These are phyloP conservation scores for Ascochyta pisi DNA, from an alignment of 2,329 filamentous ascomycete species.

Conservation along the genomic window DNA sequence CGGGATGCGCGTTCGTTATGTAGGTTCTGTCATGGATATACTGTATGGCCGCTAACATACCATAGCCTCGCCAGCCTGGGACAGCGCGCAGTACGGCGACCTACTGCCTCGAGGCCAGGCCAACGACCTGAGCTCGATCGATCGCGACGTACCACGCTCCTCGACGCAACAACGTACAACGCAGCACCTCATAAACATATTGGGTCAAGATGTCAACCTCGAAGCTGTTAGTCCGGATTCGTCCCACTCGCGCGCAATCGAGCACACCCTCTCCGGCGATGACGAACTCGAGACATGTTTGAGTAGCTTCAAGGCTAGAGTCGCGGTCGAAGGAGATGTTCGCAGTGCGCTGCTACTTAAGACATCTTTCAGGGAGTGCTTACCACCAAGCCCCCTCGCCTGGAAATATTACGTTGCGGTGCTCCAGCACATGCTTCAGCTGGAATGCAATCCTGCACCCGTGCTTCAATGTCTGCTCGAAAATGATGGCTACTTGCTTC, in stretches of 20 bases:
- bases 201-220: neutral
- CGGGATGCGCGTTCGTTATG: slow-evolving; percentile 28
- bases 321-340: neutral
- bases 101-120: neutral
- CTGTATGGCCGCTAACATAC: neutral
- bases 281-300: slow-evolving; percentile 4
- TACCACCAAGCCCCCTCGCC: neutral
- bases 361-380: neutral
- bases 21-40: neutral
- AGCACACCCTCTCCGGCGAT: neutral
- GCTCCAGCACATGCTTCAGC: neutral
- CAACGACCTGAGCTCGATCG: neutral
- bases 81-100: neutral
- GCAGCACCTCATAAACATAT: neutral
- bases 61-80: neutral
- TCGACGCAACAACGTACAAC: neutral
- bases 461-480: slow-evolving; percentile 1
- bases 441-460: neutral
- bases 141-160: neutral
- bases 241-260: neutral
- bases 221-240: neutral
- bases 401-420: slow-evolving; percentile 11
- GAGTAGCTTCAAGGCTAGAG: slow-evolving; percentile 1
- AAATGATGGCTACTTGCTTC: neutral
- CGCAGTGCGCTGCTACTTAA: neutral